Evolutionary conservation across 352 stramenopile genomes (phyloP).

Genomic region (Halophytophthora polymorphica): DNA sequence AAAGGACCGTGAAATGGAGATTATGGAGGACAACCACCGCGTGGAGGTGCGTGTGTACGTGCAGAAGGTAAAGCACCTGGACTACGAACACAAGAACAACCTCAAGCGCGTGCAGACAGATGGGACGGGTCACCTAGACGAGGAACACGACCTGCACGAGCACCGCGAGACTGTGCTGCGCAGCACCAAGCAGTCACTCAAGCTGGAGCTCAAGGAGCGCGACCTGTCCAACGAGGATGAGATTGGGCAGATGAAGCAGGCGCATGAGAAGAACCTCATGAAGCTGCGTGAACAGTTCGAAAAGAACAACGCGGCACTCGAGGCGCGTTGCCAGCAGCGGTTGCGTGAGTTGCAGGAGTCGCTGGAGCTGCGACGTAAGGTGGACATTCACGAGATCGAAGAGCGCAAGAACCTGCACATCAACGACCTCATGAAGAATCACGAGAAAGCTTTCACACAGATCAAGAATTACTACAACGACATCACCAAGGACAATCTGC

Average conservation of each 20-base stretch:
- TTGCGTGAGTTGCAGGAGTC: slow-evolving; percentile 76
- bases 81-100: slow-evolving; percentile 95
- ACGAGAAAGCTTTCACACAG: slow-evolving; percentile 90
- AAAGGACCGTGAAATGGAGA: slow-evolving; percentile 94
- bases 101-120: slow-evolving; percentile 83
- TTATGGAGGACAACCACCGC: slow-evolving; percentile 95
- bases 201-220: slow-evolving; percentile 80
- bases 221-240: slow-evolving; percentile 87
- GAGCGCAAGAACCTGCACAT: slow-evolving; percentile 96
- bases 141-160: slow-evolving; percentile 71
- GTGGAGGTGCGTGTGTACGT: slow-evolving; percentile 92
- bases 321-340: slow-evolving; percentile 64
- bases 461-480: slow-evolving; percentile 97
- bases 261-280: slow-evolving; percentile 91
- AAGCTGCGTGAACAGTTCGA: slow-evolving; percentile 92
- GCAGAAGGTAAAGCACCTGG: slow-evolving; percentile 94
- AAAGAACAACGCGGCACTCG: slow-evolving; percentile 75
- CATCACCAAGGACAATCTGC: slow-evolving; percentile 93
- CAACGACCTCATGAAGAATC: slow-evolving; percentile 94
- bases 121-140: slow-evolving; percentile 58
- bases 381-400: slow-evolving; percentile 92
- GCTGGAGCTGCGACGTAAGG: slow-evolving; percentile 90
- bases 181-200: slow-evolving; percentile 69
- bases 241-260: slow-evolving; percentile 88
- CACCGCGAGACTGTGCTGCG: slow-evolving; percentile 62